These are phyloP conservation scores for Candida maris DNA, from an alignment of 805 yeast genomes.

Conservation along the genomic window DNA sequence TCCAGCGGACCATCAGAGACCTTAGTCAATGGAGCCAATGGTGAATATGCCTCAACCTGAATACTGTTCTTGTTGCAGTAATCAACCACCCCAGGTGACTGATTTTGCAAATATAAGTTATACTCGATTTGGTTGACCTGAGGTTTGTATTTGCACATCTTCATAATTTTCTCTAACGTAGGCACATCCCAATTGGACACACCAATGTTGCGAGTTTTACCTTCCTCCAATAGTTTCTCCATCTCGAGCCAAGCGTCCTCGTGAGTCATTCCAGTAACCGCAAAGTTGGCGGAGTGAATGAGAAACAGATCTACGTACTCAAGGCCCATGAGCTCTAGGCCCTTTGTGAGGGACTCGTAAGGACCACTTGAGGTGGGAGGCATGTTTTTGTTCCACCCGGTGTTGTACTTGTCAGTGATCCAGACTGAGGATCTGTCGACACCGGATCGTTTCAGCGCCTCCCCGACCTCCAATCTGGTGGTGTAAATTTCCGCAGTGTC, in stretches of 20 bases:
- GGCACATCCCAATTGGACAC: conserved; percentile 58
- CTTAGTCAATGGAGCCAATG: conserved; percentile 58
- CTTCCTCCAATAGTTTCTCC: conserved; percentile 40
- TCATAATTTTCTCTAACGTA: conserved; percentile 41
- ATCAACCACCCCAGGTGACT: conserved; percentile 51
- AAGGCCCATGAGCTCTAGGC: conserved; percentile 44
- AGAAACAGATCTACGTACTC: conserved; percentile 60
- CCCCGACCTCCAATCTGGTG: conserved; percentile 57
- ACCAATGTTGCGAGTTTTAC: conserved; percentile 47
- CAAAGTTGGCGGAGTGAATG: conserved; percentile 58
- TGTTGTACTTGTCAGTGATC: conserved; percentile 59
- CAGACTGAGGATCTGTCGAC: conserved; percentile 46
- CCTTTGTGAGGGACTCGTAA: conserved; percentile 42
- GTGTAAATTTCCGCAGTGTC: conserved; percentile 70
- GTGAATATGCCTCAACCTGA: conserved; percentile 60
- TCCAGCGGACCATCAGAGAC: conserved; percentile 36
- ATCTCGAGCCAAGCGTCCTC: conserved; percentile 50
- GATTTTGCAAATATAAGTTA: conserved; percentile 63
- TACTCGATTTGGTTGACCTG: conserved; percentile 68
- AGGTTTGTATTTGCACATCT: conserved; percentile 46
- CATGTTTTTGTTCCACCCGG: conserved; percentile 33
- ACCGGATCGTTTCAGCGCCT: conserved; percentile 44
- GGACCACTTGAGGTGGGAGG: conserved; percentile 37
- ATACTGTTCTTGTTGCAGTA: conserved; percentile 50
- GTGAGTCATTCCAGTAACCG: conserved; percentile 42